Conservation (phyloP, 1,284 basidiomycete genomes). For the Ceratobasidium sp. region DNA sequence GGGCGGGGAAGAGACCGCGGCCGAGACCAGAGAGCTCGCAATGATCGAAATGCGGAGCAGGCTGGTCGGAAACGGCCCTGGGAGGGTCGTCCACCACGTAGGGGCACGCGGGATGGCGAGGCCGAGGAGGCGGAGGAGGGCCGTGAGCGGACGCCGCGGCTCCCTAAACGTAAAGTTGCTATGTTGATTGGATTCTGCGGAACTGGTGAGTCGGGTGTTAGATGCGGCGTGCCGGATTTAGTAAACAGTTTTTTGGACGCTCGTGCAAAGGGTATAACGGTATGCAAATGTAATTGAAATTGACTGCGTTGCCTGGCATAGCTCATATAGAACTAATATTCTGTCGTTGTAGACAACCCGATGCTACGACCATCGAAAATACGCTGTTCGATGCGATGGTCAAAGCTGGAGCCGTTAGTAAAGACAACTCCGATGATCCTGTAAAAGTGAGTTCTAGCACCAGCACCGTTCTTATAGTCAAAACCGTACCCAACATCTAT, state of each 20-base stretch:
- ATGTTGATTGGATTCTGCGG: slow-evolving; percentile 84
- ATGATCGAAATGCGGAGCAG: slow-evolving; percentile 37
- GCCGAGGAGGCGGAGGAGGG: slow-evolving; percentile 48
- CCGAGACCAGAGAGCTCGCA: slow-evolving; percentile 31
- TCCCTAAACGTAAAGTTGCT: slow-evolving; percentile 79
- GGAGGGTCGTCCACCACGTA: slow-evolving; percentile 28
- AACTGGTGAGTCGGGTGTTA: slow-evolving; percentile 55
- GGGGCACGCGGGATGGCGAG: slow-evolving; percentile 46
- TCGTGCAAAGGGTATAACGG: slow-evolving; percentile 78
- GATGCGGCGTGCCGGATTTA: background rate
- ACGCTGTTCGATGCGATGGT: slow-evolving; percentile 90
- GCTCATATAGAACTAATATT: slow-evolving; percentile 37
- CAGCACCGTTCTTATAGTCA: background rate
- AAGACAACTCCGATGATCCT: slow-evolving; percentile 93
- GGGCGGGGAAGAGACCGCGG: slow-evolving; percentile 25
- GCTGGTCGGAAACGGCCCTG: slow-evolving; percentile 21
- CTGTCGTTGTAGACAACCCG: slow-evolving; percentile 65
- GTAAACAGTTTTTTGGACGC: background rate
- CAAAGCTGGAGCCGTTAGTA: slow-evolving; percentile 89
- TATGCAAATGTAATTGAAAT: slow-evolving; percentile 89
- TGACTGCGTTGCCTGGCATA: slow-evolving; percentile 21
- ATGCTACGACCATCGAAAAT: slow-evolving; percentile 90
- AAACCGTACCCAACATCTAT: background rate
- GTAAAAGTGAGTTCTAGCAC: slow-evolving; percentile 73
- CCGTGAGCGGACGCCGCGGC: slow-evolving; percentile 42